Evolutionary conservation across 2,329 filamentous ascomycete species (phyloP), one percentile per base, ranked within the genome.

Genomic region (Cadophora luteo-olivacea): DNA sequence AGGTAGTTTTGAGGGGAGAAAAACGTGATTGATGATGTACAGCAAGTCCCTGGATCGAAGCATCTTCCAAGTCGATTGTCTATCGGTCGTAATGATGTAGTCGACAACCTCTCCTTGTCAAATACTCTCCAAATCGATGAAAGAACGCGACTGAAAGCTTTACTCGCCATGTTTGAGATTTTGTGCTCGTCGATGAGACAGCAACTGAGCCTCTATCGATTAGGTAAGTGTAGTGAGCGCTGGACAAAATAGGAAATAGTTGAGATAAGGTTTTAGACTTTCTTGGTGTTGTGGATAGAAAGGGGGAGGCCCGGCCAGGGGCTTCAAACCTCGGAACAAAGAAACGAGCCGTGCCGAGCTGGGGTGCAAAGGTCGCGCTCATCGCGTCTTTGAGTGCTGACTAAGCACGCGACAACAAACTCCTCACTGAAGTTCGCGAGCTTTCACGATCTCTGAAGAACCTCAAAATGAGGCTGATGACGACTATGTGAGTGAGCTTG

Each of bases 1-100:
- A 0, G 84, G 84, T 0, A 86, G 75, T 51, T 82, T 78, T 1
- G 83, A 82, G 0, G 84, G 84, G 0, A 86, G 78, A 24, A 85
- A 83, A 1, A 85, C 74, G 72, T 86, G 83, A 48, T 84, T 72
- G 48, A 84, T 77, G 1, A 84, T 66, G 68, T 45, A 45, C 14
- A 45, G 2, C 6, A 45, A 19, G 16, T 16, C 14, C 41, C 16
- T 14, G 41, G 41, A 45, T 19, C 4, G 16, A 45, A 14, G 11
- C 41, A 45, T 45, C 14, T 45, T 45, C 6, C 14, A 45, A 2
- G 12, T 16, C 12, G 41, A 45, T 19, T 19, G 41, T 45, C 5
- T 49, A 19, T 49, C 11, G 19, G 19, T 22, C 19, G 19, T 5
- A 5, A 49, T 49, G 45, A 19, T 6, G 19, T 7, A 49, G 45